phyloP scores from a whole-genome alignment of 345 rosid species.

The Ceriops tagal region DNA sequence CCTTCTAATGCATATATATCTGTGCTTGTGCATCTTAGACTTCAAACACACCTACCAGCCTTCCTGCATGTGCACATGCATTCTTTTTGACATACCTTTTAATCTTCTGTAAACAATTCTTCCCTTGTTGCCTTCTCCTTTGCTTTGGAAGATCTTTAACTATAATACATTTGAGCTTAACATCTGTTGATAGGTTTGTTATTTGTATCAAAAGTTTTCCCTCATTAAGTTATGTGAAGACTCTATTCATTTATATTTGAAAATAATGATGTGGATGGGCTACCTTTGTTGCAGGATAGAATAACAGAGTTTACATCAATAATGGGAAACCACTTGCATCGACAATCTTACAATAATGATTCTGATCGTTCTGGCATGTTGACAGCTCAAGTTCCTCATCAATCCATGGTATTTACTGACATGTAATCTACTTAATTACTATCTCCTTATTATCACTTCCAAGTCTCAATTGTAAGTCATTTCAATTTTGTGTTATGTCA shows the following conservation, averaged over 20 bases:
- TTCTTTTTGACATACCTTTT: background rate
- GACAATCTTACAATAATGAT: constrained; percentile 34
- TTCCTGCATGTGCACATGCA: background rate
- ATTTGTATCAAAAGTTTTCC: background rate
- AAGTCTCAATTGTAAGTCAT: background rate
- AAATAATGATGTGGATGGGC: background rate
- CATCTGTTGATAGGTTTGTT: background rate
- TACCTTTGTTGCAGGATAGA: constrained; percentile 54
- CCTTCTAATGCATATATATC: background rate
- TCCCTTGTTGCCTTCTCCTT: background rate
- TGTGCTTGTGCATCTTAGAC: background rate
- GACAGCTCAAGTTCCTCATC: constrained; percentile 36
- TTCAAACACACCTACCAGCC: background rate
- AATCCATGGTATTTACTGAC: constrained; percentile 42
- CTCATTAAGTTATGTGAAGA: background rate
- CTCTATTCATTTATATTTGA: background rate
- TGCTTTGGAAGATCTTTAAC: background rate
- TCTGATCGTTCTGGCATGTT: constrained; percentile 22
- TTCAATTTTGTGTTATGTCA: background rate
- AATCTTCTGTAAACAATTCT: background rate
- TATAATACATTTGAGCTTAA: background rate
- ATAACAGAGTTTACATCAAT: constrained; percentile 46
- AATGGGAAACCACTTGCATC: constrained; percentile 38
- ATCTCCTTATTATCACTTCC: constrained; percentile 10
- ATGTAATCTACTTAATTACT: constrained; percentile 32